Conservation (phyloP, 495 filamentous ascomycete genomes). For the Penicillium diatomitis region DNA sequence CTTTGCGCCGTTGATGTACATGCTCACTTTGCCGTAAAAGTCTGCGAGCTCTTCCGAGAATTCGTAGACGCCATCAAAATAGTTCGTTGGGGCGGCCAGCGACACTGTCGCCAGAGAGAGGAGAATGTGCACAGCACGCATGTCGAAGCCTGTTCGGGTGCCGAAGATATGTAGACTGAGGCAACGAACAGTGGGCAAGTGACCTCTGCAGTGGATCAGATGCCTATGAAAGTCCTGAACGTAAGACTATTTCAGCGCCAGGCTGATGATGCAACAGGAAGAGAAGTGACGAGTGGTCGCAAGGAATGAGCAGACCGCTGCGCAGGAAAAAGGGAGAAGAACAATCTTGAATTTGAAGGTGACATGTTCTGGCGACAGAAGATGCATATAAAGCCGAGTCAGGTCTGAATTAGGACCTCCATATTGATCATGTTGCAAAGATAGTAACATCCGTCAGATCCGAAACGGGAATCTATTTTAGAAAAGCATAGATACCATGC, state of each 20-base stretch:
- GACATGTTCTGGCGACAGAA: conserved; percentile 6
- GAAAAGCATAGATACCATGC: conserved; percentile 16
- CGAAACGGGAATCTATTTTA: conserved; percentile 18
- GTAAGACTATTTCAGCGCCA: conserved; percentile 11
- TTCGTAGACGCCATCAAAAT: conserved; percentile 28
- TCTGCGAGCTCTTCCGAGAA: conserved; percentile 28
- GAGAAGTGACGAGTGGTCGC: not conserved
- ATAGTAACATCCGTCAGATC: conserved; percentile 20
- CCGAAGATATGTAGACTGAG: not conserved
- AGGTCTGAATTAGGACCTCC: conserved; percentile 5
- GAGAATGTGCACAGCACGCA: conserved; percentile 23
- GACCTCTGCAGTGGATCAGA: too few relatives aligned
- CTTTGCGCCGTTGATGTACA: conserved; percentile 21
- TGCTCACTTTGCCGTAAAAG: conserved; percentile 33
- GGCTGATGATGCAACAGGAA: conserved; percentile 1
- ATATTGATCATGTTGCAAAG: conserved; percentile 9
- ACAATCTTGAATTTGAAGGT: not conserved
- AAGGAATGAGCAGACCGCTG: too few relatives aligned
- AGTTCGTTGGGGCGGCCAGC: conserved; percentile 25
- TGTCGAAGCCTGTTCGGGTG: conserved; percentile 11
- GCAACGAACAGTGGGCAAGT: too few relatives aligned
- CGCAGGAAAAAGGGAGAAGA: conserved; percentile 9
- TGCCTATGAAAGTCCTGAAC: not conserved
- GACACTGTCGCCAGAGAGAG: conserved; percentile 24
- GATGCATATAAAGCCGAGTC: conserved; percentile 16